Conservation (phyloP, 1,139 yeast species). For the Taphrina sp. region DNA sequence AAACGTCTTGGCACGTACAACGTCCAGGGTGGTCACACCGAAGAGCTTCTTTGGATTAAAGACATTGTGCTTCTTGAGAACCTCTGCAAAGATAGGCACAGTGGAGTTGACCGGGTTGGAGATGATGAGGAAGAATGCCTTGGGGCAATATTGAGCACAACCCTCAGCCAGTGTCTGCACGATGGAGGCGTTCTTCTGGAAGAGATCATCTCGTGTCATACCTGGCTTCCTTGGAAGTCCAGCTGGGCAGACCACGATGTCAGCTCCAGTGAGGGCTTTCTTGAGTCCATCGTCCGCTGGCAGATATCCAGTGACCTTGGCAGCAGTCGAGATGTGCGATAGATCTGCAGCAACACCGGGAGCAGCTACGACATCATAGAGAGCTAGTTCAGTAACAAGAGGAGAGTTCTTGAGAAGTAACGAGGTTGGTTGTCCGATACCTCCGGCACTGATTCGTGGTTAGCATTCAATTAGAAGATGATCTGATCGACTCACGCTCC, state of each 20-base stretch:
- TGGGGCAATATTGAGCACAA: slow-evolving; percentile 79
- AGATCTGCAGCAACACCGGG: slow-evolving; percentile 94
- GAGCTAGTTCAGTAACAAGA: slow-evolving; percentile 77
- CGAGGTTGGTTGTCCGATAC: slow-evolving; percentile 43
- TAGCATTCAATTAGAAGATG: neutral
- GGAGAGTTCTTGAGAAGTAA: slow-evolving; percentile 82
- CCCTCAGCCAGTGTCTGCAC: slow-evolving; percentile 90
- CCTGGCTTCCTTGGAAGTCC: slow-evolving; percentile 88
- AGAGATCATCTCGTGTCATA: slow-evolving; percentile 70
- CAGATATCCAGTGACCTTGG: slow-evolving; percentile 66
- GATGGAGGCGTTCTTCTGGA: slow-evolving; percentile 95
- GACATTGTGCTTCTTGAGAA: slow-evolving; percentile 77
- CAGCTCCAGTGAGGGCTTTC: slow-evolving; percentile 72
- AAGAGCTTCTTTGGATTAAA: slow-evolving; percentile 89
- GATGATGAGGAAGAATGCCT: slow-evolving; percentile 82
- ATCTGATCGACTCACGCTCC: slow-evolving; percentile 15
- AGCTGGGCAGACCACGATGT: slow-evolving; percentile 92
- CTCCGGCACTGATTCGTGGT: slow-evolving; percentile 1
- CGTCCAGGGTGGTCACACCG: slow-evolving; percentile 96
- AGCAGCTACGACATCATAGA: slow-evolving; percentile 90
- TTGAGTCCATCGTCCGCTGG: slow-evolving; percentile 70
- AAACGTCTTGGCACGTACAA: slow-evolving; percentile 90
- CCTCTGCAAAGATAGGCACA: slow-evolving; percentile 97
- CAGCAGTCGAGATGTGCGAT: slow-evolving; percentile 66
- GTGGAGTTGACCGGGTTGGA: slow-evolving; percentile 99